phyloP scores from a whole-genome alignment of 2,329 filamentous ascomycete species.

The Aureobasidium leucospermi region DNA sequence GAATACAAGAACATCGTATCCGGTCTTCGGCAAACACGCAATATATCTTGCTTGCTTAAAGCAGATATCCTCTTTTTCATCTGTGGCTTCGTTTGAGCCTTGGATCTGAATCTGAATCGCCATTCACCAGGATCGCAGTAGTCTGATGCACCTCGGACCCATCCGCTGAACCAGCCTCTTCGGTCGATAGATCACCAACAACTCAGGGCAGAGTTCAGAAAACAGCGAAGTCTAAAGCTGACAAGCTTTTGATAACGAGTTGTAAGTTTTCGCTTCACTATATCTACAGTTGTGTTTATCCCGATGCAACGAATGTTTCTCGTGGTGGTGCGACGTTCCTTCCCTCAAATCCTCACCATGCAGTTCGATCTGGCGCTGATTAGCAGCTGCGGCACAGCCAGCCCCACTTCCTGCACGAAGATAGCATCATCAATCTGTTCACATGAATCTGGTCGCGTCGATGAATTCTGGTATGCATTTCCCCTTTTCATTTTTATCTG shows the following conservation, averaged over 20 bases:
- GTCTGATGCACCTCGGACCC: constrained; percentile 5
- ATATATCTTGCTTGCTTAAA: not conserved
- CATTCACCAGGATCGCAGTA: constrained; percentile 1
- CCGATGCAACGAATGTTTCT: not conserved
- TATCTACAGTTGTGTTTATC: not conserved
- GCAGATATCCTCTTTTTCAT: not conserved
- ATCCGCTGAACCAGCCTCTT: not conserved
- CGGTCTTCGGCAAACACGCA: not conserved
- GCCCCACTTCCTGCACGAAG: constrained; percentile 11
- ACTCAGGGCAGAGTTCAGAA: not conserved
- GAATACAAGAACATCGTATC: not conserved
- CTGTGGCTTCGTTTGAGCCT: not conserved
- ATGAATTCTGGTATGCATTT: constrained; percentile 13
- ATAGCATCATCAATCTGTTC: constrained; percentile 13
- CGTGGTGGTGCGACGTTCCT: not conserved
- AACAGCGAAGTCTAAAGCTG: not conserved
- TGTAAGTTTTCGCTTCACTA: not conserved
- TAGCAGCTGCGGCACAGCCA: constrained; percentile 9
- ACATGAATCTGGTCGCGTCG: constrained; percentile 12
- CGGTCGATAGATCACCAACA: not conserved
- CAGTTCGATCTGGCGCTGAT: not conserved
- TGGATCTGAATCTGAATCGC: constrained; percentile 3
- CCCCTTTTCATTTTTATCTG: not conserved
- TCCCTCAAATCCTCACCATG: not conserved
- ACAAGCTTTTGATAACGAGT: not conserved